Evolutionary conservation across 495 filamentous ascomycete species (phyloP).

Genomic region (Chlorociboria aeruginascens): DNA sequence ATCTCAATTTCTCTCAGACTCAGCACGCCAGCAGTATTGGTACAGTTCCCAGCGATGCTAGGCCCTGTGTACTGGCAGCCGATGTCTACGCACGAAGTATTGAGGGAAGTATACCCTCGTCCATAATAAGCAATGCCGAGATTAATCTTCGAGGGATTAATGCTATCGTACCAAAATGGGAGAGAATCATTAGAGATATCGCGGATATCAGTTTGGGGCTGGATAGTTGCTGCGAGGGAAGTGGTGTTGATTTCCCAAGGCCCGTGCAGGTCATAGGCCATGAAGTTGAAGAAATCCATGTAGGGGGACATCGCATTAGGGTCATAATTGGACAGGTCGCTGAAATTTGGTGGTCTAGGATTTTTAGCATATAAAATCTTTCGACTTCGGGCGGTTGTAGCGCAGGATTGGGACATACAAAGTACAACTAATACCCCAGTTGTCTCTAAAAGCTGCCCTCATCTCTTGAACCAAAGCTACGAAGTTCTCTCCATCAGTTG

Average conservation of each 20-base stretch:
- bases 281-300: conserved; percentile 39
- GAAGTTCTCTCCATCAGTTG: conserved; percentile 30
- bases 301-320: conserved; percentile 25
- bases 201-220: conserved; percentile 25
- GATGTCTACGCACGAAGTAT: conserved; percentile 5
- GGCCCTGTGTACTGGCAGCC: conserved; percentile 20
- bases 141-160: conserved; percentile 25
- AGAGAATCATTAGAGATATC: conserved; percentile 25
- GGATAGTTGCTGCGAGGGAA: not conserved
- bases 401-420: conserved; percentile 20
- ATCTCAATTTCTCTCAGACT: conserved; percentile 19
- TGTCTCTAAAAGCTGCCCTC: conserved; percentile 21
- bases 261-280: conserved; percentile 30
- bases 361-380: not conserved
- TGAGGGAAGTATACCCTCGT: conserved; percentile 20
- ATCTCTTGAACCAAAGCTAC: conserved; percentile 31
- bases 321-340: conserved; percentile 35
- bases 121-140: conserved; percentile 33
- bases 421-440: conserved; percentile 28
- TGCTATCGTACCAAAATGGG: conserved; percentile 25
- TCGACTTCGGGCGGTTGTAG: not conserved
- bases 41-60: conserved; percentile 23
- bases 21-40: conserved; percentile 21
- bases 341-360: conserved; percentile 11
- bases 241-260: conserved; percentile 5